Conservation (phyloP, 441 rosid genomes). For the Melastoma candidum region DNA sequence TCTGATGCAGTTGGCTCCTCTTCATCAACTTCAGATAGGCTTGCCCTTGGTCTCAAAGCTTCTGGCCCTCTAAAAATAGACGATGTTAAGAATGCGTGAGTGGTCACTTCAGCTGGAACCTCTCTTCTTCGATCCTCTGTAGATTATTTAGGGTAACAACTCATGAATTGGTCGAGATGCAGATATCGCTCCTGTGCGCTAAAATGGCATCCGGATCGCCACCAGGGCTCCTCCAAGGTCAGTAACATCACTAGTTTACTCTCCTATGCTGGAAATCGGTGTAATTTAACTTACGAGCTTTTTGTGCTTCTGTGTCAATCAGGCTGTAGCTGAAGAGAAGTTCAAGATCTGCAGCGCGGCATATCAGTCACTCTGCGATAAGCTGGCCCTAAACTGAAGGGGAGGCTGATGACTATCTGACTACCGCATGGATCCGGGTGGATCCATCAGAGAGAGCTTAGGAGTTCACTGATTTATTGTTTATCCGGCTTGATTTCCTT, state of each 20-base stretch:
- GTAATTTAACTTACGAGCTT: too few relatives aligned
- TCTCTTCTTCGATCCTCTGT: constrained; percentile 3
- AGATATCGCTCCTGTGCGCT: constrained; percentile 81
- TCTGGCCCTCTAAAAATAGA: constrained; percentile 67
- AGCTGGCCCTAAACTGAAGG: constrained; percentile 41
- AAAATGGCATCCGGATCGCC: constrained; percentile 99
- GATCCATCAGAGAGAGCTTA: too few relatives aligned
- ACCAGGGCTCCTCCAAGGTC: constrained; percentile 84
- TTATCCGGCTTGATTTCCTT: too few relatives aligned
- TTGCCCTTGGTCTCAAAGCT: constrained; percentile 65
- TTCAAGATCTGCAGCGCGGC: constrained; percentile 93
- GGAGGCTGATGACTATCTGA: neutral
- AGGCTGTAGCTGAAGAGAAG: constrained; percentile 86
- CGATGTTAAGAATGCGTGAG: constrained; percentile 80
- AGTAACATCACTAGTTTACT: too few relatives aligned
- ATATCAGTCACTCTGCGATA: constrained; percentile 68
- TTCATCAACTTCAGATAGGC: constrained; percentile 44
- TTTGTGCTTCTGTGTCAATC: constrained; percentile 12
- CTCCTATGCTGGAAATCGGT: too few relatives aligned
- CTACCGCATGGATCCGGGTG: neutral
- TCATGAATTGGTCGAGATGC: constrained; percentile 6
- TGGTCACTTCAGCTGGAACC: constrained; percentile 5
- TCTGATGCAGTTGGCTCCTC: constrained; percentile 29
- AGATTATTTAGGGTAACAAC: neutral
- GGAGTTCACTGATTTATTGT: too few relatives aligned